A percentile compares a stretch with the other conserved stretches of the same genome.
Conservation (phyloP, 2,329 filamentous ascomycete species). For the Epichloe amarillans region DNA sequence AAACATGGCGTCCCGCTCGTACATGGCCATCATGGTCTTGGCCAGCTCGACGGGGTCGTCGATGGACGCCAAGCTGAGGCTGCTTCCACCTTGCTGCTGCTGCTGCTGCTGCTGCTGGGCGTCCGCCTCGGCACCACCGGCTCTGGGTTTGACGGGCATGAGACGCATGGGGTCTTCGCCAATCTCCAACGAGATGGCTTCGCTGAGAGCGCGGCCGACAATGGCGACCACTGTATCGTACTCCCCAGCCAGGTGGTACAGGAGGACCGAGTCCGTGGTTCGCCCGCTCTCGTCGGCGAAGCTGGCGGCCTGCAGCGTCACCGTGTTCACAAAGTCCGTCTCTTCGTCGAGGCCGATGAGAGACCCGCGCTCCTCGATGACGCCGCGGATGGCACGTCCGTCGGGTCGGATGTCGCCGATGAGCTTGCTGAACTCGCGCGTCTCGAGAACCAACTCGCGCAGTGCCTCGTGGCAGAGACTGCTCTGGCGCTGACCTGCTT, state of each 20-base stretch:
- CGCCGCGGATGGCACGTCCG: slow-evolving; percentile 70
- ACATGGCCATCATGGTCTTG: slow-evolving; percentile 49
- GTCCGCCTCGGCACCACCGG: slow-evolving; percentile 5
- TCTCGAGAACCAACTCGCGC: slow-evolving; percentile 90
- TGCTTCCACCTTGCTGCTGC: slow-evolving; percentile 29
- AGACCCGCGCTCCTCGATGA: slow-evolving; percentile 72
- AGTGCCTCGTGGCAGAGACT: slow-evolving; percentile 83
- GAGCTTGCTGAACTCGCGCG: slow-evolving; percentile 84
- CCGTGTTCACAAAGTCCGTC: slow-evolving; percentile 76
- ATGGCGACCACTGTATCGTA: slow-evolving; percentile 90
- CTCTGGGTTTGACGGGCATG: slow-evolving; percentile 65
- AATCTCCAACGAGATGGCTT: slow-evolving; percentile 75
- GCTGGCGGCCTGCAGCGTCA: slow-evolving; percentile 82
- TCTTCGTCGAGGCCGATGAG: slow-evolving; percentile 72
- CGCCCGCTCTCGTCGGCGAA: slow-evolving; percentile 91
- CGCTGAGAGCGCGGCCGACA: slow-evolving; percentile 78
- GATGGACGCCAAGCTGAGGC: slow-evolving; percentile 46
- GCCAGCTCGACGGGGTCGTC: slow-evolving; percentile 49
- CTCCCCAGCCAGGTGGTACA: slow-evolving; percentile 90
- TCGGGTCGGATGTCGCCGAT: slow-evolving; percentile 84
- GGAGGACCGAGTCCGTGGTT: slow-evolving; percentile 81
- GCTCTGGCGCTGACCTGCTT: slow-evolving; percentile 62
- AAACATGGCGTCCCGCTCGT: slow-evolving; percentile 48
- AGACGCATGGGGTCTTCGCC: slow-evolving; percentile 68
- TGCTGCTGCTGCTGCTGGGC: slow-evolving; percentile 22